Percentiles rank a stretch among this genome's conserved stretches.
Conservation (phyloP, 805 yeast genomes). For the Grigorovia yakushimaensis region DNA sequence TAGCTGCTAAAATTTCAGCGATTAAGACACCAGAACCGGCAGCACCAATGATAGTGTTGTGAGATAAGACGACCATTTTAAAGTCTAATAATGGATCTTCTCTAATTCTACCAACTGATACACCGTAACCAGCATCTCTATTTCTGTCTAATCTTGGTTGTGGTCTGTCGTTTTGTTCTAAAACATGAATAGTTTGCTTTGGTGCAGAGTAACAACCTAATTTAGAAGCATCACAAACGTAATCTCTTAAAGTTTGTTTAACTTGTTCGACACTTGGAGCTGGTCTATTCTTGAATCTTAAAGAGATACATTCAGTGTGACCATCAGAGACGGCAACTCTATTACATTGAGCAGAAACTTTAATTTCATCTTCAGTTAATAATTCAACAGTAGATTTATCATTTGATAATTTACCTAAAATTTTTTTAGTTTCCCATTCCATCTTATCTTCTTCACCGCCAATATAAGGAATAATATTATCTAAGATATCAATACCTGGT, state of each 20-base stretch:
- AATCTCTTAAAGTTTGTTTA: slow-evolving; percentile 58
- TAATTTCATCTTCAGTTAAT: slow-evolving; percentile 58
- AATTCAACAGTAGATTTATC: slow-evolving; percentile 47
- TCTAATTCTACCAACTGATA: slow-evolving; percentile 89
- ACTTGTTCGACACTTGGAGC: slow-evolving; percentile 80
- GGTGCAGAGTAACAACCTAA: slow-evolving; percentile 91
- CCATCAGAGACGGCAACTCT: slow-evolving; percentile 97
- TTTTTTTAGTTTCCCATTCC: slow-evolving; percentile 97
- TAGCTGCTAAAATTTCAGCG: slow-evolving; percentile 80
- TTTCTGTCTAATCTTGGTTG: slow-evolving; percentile 97
- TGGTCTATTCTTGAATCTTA: slow-evolving; percentile 71
- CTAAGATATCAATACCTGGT: slow-evolving; percentile 87
- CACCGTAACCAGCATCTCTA: slow-evolving; percentile 89
- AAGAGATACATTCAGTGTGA: slow-evolving; percentile 89
- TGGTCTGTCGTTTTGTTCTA: slow-evolving; percentile 89
- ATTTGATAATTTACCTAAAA: slow-evolving; percentile 54
- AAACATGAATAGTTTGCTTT: slow-evolving; percentile 78
- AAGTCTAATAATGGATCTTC: slow-evolving; percentile 86
- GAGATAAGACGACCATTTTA: slow-evolving; percentile 96
- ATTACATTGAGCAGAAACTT: slow-evolving; percentile 92
- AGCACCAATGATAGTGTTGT: slow-evolving; percentile 96
- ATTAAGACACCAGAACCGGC: slow-evolving; percentile 97
- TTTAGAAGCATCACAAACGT: slow-evolving; percentile 71
- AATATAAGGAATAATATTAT: slow-evolving; percentile 89
- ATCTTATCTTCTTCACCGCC: slow-evolving; percentile 97